A percentile compares a stretch with the other conserved stretches of the same genome.
Evolutionary conservation across 192 early-diverging fungal species (phyloP).

Genomic region (Funneliformis geosporum): DNA sequence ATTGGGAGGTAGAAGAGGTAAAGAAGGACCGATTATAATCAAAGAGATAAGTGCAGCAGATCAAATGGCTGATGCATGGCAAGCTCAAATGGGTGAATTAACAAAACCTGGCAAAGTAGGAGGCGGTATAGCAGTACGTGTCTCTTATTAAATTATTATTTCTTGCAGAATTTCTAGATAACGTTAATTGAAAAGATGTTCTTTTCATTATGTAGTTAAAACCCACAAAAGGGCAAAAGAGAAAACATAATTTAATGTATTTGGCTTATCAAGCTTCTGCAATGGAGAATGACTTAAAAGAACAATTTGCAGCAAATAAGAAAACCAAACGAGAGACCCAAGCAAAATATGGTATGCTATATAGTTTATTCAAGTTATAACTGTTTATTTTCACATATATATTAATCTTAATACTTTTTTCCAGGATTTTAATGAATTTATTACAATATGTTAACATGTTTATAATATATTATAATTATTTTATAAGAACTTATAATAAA

Average conservation of each 20-base stretch:
- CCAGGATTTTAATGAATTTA: too few relatives aligned
- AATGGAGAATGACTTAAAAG: constrained; percentile 61
- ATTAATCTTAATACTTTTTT: too few relatives aligned
- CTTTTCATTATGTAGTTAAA: constrained; percentile 42
- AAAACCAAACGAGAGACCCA: constrained; percentile 66
- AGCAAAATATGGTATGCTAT: constrained; percentile 60
- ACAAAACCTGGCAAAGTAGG: constrained; percentile 9
- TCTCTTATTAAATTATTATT: neutral
- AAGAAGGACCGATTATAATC: constrained; percentile 28
- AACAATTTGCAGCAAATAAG: constrained; percentile 60
- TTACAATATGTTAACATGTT: too few relatives aligned
- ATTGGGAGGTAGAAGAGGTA: constrained; percentile 22
- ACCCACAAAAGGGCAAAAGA: constrained; percentile 61
- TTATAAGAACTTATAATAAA: too few relatives aligned
- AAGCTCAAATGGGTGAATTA: constrained; percentile 22
- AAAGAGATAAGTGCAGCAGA: constrained; percentile 29
- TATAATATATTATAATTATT: too few relatives aligned
- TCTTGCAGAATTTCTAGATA: neutral
- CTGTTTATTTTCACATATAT: too few relatives aligned
- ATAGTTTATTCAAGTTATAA: too few relatives aligned
- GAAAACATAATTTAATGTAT: constrained; percentile 79
- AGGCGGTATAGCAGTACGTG: neutral
- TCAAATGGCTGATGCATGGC: constrained; percentile 30
- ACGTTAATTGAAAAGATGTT: neutral
- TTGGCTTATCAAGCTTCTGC: constrained; percentile 73